A percentile compares a stretch with the other conserved stretches of the same genome.
Evolutionary conservation across 768 basidiomycete species (phyloP).

Genomic region (Auricularia sp.): DNA sequence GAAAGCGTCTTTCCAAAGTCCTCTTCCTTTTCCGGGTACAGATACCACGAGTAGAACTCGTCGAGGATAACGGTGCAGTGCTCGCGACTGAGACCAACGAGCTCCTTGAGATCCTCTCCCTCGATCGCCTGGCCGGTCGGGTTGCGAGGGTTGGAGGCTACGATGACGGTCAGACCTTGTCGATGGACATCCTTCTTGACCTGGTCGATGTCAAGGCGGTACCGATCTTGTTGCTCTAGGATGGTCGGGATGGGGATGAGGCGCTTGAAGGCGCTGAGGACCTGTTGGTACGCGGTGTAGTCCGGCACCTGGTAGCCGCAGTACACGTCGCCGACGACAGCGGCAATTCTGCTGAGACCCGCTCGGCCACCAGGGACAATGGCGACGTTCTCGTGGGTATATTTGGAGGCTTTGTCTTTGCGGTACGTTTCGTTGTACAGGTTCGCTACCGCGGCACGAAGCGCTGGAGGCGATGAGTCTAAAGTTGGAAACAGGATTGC

Average conservation of each 20-base stretch:
- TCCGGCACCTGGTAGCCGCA: conserved; percentile 87
- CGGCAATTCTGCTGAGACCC: conserved; percentile 82
- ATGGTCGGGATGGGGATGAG: conserved; percentile 83
- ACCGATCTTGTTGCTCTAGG: conserved; percentile 34
- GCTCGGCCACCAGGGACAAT: conserved; percentile 58
- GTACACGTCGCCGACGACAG: conserved; percentile 77
- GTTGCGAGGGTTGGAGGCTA: conserved; percentile 93
- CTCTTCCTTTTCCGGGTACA: conserved; percentile 68
- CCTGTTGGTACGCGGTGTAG: conserved; percentile 44
- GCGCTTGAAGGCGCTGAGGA: conserved; percentile 58
- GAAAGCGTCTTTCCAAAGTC: conserved; percentile 74
- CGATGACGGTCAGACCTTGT: conserved; percentile 75
- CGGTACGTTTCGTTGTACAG: conserved; percentile 86
- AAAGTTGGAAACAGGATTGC: not conserved
- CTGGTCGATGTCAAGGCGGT: conserved; percentile 69
- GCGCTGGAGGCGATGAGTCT: conserved; percentile 31
- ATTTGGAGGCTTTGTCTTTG: conserved; percentile 68
- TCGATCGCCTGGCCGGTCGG: conserved; percentile 85
- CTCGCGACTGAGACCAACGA: conserved; percentile 64
- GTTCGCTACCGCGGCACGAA: conserved; percentile 83
- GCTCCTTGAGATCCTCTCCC: conserved; percentile 71
- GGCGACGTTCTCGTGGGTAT: conserved; percentile 74
- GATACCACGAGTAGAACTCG: conserved; percentile 74
- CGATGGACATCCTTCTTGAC: conserved; percentile 75
- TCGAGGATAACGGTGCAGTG: conserved; percentile 79